Base-by-base conservation (phyloP, 352 stramenopile genomes). In the Phytopythium cucurbitacearum region DNA sequence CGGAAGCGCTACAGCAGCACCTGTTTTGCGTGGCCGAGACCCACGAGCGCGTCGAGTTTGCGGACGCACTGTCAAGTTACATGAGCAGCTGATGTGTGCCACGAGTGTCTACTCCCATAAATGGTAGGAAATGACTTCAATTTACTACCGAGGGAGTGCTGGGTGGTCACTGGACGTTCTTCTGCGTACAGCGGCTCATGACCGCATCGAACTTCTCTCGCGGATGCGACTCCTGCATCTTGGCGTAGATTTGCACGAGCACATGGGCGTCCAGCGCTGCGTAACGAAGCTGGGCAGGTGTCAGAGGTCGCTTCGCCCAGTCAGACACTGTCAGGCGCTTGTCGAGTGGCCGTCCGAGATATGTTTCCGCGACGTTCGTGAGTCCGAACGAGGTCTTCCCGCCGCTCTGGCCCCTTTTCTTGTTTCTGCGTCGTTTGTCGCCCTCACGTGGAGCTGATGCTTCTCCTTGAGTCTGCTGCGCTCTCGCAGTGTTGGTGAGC, bases 271-370 rank as follows among this genome's bases (percentile, higher is more conserved):
- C 82, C 34, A 92, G 55, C 28, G 82, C 82, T 2, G 82, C 82
- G 32, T 92, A 92, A 16, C 83, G 61, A 15, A 90, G 57, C 51
- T 91, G 82, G 5, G 76, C 74, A 33, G 59, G 74, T 7, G 76
- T 82, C 3, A 92, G 72, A 28, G 82, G 82, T 0, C 82, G 76
- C 5, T 67, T 75, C 55, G 90, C 69, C 80, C 80, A 92, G 66
- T 93, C 65, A 3, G 83, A 90, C 69, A 93, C 87, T 33, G 80
- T 76, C 7, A 54, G 57, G 16, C 80, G 70, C 39, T 93, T 93
- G 57, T 91, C 83, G 1, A 93, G 62, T 11, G 80, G 75, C 12
- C 85, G 76, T 6, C 71, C 67, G 46, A 93, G 51, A 53, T 87
- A 93, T 2, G 48, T 33, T 36, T 84, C 52, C 1, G 76, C 60